These are phyloP conservation scores for Dactylis glomerata DNA, from an alignment of 176 grass and related monocot species.

Conservation along the genomic window DNA sequence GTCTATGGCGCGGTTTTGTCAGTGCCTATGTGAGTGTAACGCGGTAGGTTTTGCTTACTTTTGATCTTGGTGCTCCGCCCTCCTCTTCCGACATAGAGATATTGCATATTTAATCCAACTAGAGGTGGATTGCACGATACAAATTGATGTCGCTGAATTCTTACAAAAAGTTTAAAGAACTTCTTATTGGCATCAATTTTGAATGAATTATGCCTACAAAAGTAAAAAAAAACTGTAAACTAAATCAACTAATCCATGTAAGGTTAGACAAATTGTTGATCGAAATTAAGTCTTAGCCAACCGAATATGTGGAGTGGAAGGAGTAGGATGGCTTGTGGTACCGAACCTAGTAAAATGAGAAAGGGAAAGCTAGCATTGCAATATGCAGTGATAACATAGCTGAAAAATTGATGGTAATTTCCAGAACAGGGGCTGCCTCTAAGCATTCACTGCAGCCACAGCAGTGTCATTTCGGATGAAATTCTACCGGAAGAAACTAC, in stretches of 20 bases:
- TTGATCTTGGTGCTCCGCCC: neutral
- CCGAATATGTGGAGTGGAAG: too few species aligned
- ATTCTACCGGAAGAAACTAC: too few species aligned
- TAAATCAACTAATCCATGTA: too few species aligned
- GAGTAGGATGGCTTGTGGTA: too few species aligned
- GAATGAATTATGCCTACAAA: neutral
- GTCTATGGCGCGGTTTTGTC: neutral
- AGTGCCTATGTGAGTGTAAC: neutral
- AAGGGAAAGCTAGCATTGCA: too few species aligned
- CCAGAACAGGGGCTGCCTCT: too few species aligned
- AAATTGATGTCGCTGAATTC: neutral
- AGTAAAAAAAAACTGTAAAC: too few species aligned
- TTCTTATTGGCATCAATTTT: neutral
- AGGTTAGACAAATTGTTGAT: neutral
- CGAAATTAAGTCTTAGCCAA: neutral
- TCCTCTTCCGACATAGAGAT: neutral
- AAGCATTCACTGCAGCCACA: too few species aligned
- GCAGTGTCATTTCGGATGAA: too few species aligned
- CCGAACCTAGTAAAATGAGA: too few species aligned
- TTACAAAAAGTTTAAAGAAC: neutral
- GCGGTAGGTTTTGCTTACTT: neutral
- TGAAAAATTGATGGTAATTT: neutral
- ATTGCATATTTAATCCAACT: neutral
- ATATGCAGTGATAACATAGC: neutral
- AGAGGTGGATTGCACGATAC: neutral